A percentile compares a stretch with the other conserved stretches of the same genome.
Conservation (phyloP, 2,329 filamentous ascomycete species). For the Cladosporium sp. region DNA sequence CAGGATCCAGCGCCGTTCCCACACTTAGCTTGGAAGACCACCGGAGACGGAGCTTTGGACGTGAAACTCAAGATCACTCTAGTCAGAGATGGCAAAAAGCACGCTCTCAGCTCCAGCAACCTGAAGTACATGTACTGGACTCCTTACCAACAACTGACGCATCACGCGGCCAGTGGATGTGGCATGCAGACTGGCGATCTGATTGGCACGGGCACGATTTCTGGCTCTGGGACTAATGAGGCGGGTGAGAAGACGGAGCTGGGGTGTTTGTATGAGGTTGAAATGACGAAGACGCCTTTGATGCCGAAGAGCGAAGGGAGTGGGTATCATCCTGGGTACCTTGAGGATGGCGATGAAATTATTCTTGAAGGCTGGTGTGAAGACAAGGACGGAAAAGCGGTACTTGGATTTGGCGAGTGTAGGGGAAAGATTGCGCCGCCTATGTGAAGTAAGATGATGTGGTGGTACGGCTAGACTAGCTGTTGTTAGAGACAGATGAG, state of each 20-base stretch:
- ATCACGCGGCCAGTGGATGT: constrained; percentile 41
- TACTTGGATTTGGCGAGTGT: constrained; percentile 30
- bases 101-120: constrained; percentile 25
- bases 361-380: constrained; percentile 31
- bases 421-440: constrained; percentile 24
- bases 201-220: constrained; percentile 43
- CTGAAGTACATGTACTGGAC: constrained; percentile 43
- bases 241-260: constrained; percentile 32
- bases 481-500: background rate
- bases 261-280: constrained; percentile 40
- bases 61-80: constrained; percentile 30
- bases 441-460: background rate
- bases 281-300: constrained; percentile 31
- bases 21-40: constrained; percentile 24
- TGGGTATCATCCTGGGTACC: constrained; percentile 33
- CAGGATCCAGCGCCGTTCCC: constrained; percentile 27
- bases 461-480: background rate
- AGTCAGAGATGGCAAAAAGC: constrained; percentile 21
- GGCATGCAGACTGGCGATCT: constrained; percentile 41
- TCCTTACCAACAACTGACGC: constrained; percentile 42
- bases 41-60: constrained; percentile 25
- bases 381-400: constrained; percentile 20
- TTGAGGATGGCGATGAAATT: constrained; percentile 40
- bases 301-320: constrained; percentile 29
- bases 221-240: constrained; percentile 31